These are phyloP conservation scores for Salix purpurea DNA, from an alignment of 345 rosid genomes.

Conservation along the genomic window DNA sequence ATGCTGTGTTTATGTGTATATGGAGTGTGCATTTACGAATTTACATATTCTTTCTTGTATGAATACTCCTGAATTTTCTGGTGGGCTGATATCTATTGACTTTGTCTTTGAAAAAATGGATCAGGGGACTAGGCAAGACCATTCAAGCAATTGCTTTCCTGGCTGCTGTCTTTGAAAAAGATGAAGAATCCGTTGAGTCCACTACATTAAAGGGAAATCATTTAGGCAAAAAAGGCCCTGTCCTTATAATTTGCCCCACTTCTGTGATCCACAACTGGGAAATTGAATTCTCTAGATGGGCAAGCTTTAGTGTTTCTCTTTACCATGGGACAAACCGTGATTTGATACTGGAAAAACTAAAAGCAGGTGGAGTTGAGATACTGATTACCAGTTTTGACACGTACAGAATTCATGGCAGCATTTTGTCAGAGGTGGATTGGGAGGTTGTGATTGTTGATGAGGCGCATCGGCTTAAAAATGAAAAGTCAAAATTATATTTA, in stretches of 20 bases:
- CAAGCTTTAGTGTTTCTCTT: slow-evolving; percentile 58
- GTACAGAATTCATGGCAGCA: slow-evolving; percentile 65
- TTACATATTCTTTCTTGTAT: neutral
- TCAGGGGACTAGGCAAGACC: slow-evolving; percentile 95
- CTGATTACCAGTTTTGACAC: slow-evolving; percentile 84
- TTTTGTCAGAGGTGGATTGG: slow-evolving; percentile 68
- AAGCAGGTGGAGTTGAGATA: slow-evolving; percentile 59
- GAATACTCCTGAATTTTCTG: neutral
- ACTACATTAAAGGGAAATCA: slow-evolving; percentile 22
- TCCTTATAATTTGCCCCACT: slow-evolving; percentile 74
- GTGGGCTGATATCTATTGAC: neutral
- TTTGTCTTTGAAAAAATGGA: neutral
- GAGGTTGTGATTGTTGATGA: slow-evolving; percentile 88
- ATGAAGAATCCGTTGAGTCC: slow-evolving; percentile 43
- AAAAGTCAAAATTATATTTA: slow-evolving; percentile 80
- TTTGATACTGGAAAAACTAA: slow-evolving; percentile 63
- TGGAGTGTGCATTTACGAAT: neutral
- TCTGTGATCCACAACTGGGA: slow-evolving; percentile 95
- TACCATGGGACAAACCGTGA: slow-evolving; percentile 85
- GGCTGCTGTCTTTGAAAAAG: slow-evolving; percentile 76
- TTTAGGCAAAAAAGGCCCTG: slow-evolving; percentile 42
- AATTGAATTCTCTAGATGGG: slow-evolving; percentile 82
- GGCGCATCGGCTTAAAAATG: slow-evolving; percentile 88
- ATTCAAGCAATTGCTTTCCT: slow-evolving; percentile 93
- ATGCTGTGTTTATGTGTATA: neutral